A percentile compares a stretch with the other conserved stretches of the same genome.
phyloP scores from a whole-genome alignment of 2,329 filamentous ascomycete genomes.

The Ophiobolus disseminans region DNA sequence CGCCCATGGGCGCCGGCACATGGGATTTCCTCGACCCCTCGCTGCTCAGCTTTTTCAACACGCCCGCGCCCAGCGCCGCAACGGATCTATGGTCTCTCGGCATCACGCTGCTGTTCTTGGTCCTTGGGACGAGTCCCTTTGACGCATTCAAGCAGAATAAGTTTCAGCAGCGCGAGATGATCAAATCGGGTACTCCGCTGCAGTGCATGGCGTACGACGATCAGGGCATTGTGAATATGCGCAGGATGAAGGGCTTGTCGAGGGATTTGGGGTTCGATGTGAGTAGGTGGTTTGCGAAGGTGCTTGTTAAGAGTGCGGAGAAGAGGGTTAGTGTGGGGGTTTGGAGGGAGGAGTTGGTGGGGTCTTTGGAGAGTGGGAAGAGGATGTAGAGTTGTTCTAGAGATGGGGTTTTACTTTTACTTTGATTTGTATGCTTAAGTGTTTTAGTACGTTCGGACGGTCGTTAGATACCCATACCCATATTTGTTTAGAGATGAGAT shows the following conservation, averaged over 20 bases:
- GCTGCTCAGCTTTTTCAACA: conserved; percentile 26
- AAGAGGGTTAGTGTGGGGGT: conserved; percentile 42
- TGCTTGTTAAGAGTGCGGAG: conserved; percentile 37
- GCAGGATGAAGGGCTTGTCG: conserved; percentile 36
- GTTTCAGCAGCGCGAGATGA: conserved; percentile 53
- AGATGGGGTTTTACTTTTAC: too few species aligned
- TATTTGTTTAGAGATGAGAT: too few species aligned
- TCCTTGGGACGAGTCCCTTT: conserved; percentile 54
- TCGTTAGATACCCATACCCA: too few species aligned
- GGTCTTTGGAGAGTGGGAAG: background rate
- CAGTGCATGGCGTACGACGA: conserved; percentile 49
- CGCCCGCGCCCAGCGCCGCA: conserved; percentile 40
- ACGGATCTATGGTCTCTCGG: conserved; percentile 56
- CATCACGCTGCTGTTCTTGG: conserved; percentile 52
- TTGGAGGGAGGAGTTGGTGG: conserved; percentile 32
- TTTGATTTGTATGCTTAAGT: too few species aligned
- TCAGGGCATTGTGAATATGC: conserved; percentile 34
- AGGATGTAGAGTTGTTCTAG: too few species aligned
- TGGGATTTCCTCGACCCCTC: conserved; percentile 56
- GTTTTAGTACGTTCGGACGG: too few species aligned
- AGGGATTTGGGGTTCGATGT: conserved; percentile 32
- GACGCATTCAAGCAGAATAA: conserved; percentile 49
- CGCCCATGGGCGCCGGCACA: conserved; percentile 52
- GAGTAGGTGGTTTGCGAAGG: conserved; percentile 48
- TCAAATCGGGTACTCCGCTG: conserved; percentile 53